Evolutionary conservation across 129 eudicot species (phyloP).

Genomic region (Helianthus tuberosus): DNA sequence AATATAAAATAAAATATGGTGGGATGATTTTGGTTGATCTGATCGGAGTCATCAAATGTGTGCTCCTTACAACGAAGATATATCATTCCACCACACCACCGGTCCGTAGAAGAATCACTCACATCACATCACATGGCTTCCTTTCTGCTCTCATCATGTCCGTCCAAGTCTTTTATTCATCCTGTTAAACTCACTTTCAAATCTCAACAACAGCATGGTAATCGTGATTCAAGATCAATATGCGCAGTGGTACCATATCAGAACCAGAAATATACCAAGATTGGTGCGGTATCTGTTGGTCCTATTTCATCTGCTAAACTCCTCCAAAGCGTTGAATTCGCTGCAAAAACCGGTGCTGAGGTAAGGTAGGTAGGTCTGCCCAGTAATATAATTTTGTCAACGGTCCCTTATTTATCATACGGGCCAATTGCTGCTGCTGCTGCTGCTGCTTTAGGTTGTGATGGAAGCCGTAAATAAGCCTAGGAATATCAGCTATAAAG

Average conservation of each 20-base stretch:
- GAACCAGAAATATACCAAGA: slow-evolving; percentile 38
- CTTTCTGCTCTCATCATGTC: slow-evolving; percentile 28
- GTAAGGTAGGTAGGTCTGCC: slow-evolving; percentile 16
- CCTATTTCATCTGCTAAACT: slow-evolving; percentile 65
- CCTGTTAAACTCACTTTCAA: slow-evolving; percentile 12
- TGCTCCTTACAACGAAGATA: slow-evolving; percentile 2
- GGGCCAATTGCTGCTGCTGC: neutral
- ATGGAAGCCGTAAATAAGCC: slow-evolving; percentile 99
- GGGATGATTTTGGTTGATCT: neutral
- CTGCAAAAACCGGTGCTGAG: slow-evolving; percentile 92
- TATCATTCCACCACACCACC: neutral
- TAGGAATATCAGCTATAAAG: slow-evolving; percentile 85
- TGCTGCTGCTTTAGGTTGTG: no score
- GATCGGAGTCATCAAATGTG: slow-evolving; percentile 19
- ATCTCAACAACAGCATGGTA: neutral
- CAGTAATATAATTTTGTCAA: neutral
- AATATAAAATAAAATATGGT: no score
- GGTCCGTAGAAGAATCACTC: neutral
- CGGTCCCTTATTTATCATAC: neutral
- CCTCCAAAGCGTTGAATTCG: slow-evolving; percentile 64
- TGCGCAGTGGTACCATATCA: slow-evolving; percentile 40
- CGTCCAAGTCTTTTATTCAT: slow-evolving; percentile 26
- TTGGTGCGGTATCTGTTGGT: slow-evolving; percentile 74
- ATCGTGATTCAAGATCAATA: slow-evolving; percentile 19
- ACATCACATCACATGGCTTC: slow-evolving; percentile 30